These are phyloP conservation scores for Xylaria sp. DNA, from an alignment of 2,329 filamentous ascomycete species.

Conservation along the genomic window DNA sequence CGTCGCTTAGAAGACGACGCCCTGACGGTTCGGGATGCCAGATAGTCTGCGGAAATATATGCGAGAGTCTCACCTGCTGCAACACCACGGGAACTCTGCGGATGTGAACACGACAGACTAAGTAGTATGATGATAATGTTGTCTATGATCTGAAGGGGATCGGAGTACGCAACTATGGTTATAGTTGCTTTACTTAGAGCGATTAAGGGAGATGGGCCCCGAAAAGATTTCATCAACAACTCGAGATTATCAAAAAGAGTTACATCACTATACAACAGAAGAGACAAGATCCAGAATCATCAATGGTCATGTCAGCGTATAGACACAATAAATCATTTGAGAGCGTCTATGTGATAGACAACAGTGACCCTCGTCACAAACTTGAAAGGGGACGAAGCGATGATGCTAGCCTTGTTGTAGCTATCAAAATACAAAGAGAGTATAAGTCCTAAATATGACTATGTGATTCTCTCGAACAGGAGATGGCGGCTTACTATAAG, in stretches of 20 bases:
- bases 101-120: conserved; percentile 25
- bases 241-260: neutral
- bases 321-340: neutral
- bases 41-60: conserved; percentile 48
- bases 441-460: neutral
- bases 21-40: conserved; percentile 42
- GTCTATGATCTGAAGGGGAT: neutral
- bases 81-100: conserved; percentile 39
- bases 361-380: too few relatives aligned
- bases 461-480: neutral
- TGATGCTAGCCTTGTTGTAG: neutral
- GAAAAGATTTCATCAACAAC: neutral
- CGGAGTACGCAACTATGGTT: neutral
- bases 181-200: neutral
- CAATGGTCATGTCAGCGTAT: neutral
- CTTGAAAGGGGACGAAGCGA: neutral
- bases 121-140: neutral
- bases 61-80: conserved; percentile 47
- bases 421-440: neutral
- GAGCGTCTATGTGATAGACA: neutral
- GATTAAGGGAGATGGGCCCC: neutral
- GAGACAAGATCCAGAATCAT: neutral
- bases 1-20: conserved; percentile 47
- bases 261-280: too few relatives aligned
- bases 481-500: neutral